These are phyloP conservation scores for Cairneyella variabilis DNA, from an alignment of 495 filamentous ascomycete species.

Conservation along the genomic window DNA sequence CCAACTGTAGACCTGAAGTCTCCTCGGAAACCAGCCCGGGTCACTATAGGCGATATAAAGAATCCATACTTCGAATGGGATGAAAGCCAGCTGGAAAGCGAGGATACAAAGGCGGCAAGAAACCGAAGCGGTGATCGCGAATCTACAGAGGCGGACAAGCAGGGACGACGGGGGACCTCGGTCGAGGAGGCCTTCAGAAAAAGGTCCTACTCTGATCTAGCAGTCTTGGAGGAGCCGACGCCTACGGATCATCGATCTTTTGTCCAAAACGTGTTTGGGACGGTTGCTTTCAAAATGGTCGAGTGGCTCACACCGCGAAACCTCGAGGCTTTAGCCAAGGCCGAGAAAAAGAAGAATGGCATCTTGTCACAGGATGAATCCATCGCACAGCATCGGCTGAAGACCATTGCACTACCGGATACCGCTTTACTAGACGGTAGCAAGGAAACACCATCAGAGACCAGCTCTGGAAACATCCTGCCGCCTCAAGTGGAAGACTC, in stretches of 20 bases:
- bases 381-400: no score
- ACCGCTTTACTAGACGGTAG: no score
- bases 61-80: no score
- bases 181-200: not conserved
- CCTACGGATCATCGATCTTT: conserved; percentile 81
- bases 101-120: not conserved
- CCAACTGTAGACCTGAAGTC: conserved; percentile 31
- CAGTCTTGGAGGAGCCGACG: conserved; percentile 29
- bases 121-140: not conserved
- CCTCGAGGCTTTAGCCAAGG: conserved; percentile 11
- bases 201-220: not conserved
- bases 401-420: no score
- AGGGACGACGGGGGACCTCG: not conserved
- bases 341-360: no score
- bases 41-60: not conserved
- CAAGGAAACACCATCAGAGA: no score
- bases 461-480: no score
- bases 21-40: conserved; percentile 21
- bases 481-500: no score
- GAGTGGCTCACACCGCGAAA: conserved; percentile 65
- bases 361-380: no score
- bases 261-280: conserved; percentile 77
- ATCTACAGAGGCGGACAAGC: not conserved
- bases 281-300: conserved; percentile 70
- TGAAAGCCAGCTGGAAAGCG: not conserved